Conservation (phyloP, 768 basidiomycete species). For the Xerocomellus chrysenteron region DNA sequence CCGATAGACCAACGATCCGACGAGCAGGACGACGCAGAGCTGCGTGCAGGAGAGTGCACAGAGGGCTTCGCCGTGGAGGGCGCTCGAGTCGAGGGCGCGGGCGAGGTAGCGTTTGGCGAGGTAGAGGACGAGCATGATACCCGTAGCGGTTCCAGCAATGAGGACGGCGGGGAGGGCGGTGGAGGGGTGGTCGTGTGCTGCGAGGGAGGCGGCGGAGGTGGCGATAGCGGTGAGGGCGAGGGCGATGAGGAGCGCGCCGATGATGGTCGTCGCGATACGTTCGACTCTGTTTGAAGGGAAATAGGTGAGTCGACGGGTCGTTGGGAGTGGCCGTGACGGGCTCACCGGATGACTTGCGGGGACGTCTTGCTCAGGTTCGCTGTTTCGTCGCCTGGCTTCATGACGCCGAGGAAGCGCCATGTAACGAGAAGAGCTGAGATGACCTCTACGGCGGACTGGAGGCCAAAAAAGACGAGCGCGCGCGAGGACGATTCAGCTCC, state of each 20-base stretch:
- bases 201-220: constrained; percentile 37
- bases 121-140: constrained; percentile 42
- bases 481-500: constrained; percentile 45
- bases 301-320: not conserved
- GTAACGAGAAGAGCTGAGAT: constrained; percentile 44
- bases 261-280: constrained; percentile 35
- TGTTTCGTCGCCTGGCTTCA: constrained; percentile 35
- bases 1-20: constrained; percentile 40
- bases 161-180: constrained; percentile 41
- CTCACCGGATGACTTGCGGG: constrained; percentile 15
- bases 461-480: constrained; percentile 48
- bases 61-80: constrained; percentile 44
- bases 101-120: constrained; percentile 46
- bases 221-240: constrained; percentile 39
- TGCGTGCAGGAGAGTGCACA: constrained; percentile 46
- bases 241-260: constrained; percentile 37
- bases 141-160: constrained; percentile 40
- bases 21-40: constrained; percentile 42
- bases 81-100: constrained; percentile 42
- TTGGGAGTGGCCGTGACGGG: not conserved
- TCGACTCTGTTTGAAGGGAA: constrained; percentile 32
- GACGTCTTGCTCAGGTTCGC: not conserved
- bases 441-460: constrained; percentile 49
- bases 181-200: constrained; percentile 37
- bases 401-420: constrained; percentile 42